Conservation (phyloP, 768 basidiomycete species). For the Collybia sp. region DNA sequence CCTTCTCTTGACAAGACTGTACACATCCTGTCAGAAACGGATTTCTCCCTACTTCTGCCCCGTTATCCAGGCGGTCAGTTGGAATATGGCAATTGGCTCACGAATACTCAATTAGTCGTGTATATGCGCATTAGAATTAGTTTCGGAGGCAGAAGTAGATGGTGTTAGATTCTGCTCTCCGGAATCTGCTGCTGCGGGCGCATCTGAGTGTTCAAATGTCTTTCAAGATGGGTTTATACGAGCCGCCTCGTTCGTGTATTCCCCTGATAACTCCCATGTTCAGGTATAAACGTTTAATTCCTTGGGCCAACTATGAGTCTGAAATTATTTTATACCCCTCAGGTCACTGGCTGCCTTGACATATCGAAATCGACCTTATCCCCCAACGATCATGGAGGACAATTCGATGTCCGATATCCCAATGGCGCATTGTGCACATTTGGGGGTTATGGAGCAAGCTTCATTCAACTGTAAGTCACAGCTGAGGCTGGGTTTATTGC, state of each 20-base stretch:
- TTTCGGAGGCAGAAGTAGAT: constrained; percentile 15
- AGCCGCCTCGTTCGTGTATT: constrained; percentile 9
- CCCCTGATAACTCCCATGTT: constrained; percentile 12
- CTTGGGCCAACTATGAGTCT: neutral
- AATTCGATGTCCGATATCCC: constrained; percentile 46
- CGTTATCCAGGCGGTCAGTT: constrained; percentile 7
- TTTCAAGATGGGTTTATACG: constrained; percentile 13
- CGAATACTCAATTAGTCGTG: neutral
- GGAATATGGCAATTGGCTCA: neutral
- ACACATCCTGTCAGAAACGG: constrained; percentile 9
- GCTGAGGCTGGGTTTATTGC: neutral
- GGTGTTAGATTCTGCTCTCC: constrained; percentile 12
- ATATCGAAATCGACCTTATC: constrained; percentile 10
- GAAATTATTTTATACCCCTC: neutral
- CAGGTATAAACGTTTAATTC: constrained; percentile 8
- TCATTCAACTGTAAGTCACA: constrained; percentile 41
- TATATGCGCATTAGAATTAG: constrained; percentile 6
- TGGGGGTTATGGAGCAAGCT: constrained; percentile 46
- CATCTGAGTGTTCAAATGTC: constrained; percentile 2
- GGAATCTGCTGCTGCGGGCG: constrained; percentile 2
- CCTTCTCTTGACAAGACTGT: constrained; percentile 14
- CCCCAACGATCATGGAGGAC: constrained; percentile 36
- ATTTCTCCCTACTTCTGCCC: constrained; percentile 15
- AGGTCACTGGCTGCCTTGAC: constrained; percentile 18
- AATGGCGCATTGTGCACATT: constrained; percentile 50